Evolutionary conservation across 139 green algal species (phyloP), one percentile per base, ranked within the genome.

Genomic region (Bryopsis sp.): DNA sequence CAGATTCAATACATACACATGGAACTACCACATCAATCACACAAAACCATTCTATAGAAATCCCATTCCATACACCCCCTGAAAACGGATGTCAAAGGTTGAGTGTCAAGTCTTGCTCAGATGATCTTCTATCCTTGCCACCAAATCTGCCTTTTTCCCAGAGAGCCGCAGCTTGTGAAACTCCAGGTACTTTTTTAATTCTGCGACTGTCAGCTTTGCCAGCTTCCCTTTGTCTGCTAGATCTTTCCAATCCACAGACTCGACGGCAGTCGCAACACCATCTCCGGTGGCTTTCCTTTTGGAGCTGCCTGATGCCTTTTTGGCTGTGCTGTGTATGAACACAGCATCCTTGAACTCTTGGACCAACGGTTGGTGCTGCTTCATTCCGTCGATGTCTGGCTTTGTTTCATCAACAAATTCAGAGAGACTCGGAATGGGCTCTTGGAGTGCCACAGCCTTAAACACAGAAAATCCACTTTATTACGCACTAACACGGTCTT

Each of bases 171-270:
- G 43, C 4, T 39, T 39, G 6, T 65, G 28, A 24, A 39, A 65
- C 43, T 65, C 31, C 31, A 65, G 58, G 58, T 65, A 65, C 29
- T 32, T 46, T 43, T 65, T 65, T 5, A 65, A 26, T 43, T 65
- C 19, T 7, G 26, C 28, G 58, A 65, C 58, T 11, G 26, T 65
- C 4, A 65, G 58, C 8, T 5, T 65, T 22, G 8, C 28, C 4
- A 65, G 29, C 4, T 65, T 39, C 8, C 24, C 58, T 3, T 65
- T 39, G 15, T 39, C 6, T 46, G 58, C 58, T 7, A 65, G n/a
- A 31, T 65, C 58, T 22, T 22, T 65, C 58, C 58, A 65, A 33
- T 65, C 43, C 4, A 11, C 19, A 15, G 22, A n/a, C 4, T 6
- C 31, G 29, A 65, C 58, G 24, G 43, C 39, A 8, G 22, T 29